phyloP scores from a whole-genome alignment of 208 protist species.

The Phytomonas sp. region DNA sequence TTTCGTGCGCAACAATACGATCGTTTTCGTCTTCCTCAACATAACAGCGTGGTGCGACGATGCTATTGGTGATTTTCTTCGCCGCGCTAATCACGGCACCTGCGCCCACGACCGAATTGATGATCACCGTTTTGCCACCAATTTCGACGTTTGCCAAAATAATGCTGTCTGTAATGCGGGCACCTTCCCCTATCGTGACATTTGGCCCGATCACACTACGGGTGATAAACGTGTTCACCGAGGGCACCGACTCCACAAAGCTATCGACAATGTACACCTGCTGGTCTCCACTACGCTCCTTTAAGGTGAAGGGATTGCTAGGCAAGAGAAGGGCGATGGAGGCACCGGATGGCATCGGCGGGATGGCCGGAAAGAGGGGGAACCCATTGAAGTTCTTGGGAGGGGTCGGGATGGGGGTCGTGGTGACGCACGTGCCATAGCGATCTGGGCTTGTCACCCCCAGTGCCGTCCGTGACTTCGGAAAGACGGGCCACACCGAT shows the following conservation, averaged over 20 bases:
- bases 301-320: constrained; percentile 46
- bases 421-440: constrained; percentile 11
- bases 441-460: constrained; percentile 5
- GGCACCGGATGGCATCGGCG: constrained; percentile 10
- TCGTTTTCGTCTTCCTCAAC: constrained; percentile 47
- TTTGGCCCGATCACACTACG: constrained; percentile 71
- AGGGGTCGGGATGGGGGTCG: neutral
- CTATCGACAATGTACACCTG: constrained; percentile 53
- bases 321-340: constrained; percentile 39
- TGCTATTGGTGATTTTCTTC: constrained; percentile 30
- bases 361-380: neutral
- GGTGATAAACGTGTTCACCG: constrained; percentile 47
- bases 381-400: neutral
- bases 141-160: constrained; percentile 67
- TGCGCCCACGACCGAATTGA: constrained; percentile 45
- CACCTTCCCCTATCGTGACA: constrained; percentile 47
- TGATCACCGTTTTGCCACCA: constrained; percentile 36
- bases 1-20: constrained; percentile 25
- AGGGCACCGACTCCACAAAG: constrained; percentile 44
- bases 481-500: neutral
- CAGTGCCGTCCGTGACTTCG: neutral
- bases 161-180: constrained; percentile 61
- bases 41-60: constrained; percentile 44
- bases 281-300: constrained; percentile 23
- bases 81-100: constrained; percentile 40